phyloP scores from a whole-genome alignment of 768 basidiomycete species.

The Hortiboletus campestris region DNA sequence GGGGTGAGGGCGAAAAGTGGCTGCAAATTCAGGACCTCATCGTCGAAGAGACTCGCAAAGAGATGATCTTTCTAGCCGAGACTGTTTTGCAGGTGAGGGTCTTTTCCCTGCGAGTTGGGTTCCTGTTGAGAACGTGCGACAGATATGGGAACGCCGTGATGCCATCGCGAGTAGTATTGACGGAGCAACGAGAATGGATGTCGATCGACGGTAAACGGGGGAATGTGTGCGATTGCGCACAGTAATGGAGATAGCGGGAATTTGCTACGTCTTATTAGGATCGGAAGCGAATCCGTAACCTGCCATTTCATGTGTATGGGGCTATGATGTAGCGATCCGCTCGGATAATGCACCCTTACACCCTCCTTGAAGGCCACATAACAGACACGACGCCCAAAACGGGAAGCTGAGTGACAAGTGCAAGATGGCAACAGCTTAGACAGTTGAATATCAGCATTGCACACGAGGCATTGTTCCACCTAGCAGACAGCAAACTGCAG shows the following conservation, averaged over 20 bases:
- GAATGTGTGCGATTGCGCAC: slow-evolving; percentile 1
- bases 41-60: slow-evolving; percentile 93
- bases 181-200: slow-evolving; percentile 27
- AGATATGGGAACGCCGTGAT: slow-evolving; percentile 67
- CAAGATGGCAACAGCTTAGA: neutral
- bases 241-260: slow-evolving; percentile 31
- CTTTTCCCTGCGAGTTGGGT: neutral
- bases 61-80: slow-evolving; percentile 98
- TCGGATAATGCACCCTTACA: slow-evolving; percentile 14
- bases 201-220: slow-evolving; percentile 29
- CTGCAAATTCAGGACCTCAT: slow-evolving; percentile 95
- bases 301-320: neutral
- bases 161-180: slow-evolving; percentile 12
- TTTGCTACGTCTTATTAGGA: slow-evolving; percentile 21
- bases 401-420: neutral
- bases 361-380: slow-evolving; percentile 12
- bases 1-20: slow-evolving; percentile 89
- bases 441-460: neutral
- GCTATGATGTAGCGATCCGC: slow-evolving; percentile 6
- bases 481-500: neutral
- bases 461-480: neutral
- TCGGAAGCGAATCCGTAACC: slow-evolving; percentile 7
- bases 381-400: slow-evolving; percentile 1
- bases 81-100: slow-evolving; percentile 83
- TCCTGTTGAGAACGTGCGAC: slow-evolving; percentile 12